A percentile compares a stretch with the other conserved stretches of the same genome.
These are phyloP conservation scores for Tetrapyrgos nigripes DNA, from an alignment of 1,284 basidiomycete species.

Conservation along the genomic window DNA sequence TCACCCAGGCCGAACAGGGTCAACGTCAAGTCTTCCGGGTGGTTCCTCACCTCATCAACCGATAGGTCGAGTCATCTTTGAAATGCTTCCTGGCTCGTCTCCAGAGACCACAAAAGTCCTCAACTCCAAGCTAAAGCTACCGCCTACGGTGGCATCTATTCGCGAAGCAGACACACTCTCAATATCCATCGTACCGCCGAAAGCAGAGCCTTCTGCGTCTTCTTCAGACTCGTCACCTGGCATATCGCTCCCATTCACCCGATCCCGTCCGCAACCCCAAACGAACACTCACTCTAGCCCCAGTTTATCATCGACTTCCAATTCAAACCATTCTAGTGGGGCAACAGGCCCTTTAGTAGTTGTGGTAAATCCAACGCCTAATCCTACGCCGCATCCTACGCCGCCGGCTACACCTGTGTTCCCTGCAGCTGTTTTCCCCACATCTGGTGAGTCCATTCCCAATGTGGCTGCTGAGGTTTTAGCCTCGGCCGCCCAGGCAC, in stretches of 20 bases:
- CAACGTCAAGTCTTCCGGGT: not conserved
- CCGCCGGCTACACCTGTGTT: slow-evolving; percentile 15
- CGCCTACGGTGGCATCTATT: slow-evolving; percentile 11
- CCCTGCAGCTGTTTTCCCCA: not conserved
- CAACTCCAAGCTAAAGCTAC: slow-evolving; percentile 13
- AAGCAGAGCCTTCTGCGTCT: not conserved
- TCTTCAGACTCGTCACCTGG: not conserved
- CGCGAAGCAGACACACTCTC: slow-evolving; percentile 16
- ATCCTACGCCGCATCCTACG: slow-evolving; percentile 14
- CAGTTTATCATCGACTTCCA: not conserved
- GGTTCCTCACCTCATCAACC: slow-evolving; percentile 30
- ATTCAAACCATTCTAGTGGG: slow-evolving; percentile 2
- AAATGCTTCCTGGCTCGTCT: slow-evolving; percentile 48
- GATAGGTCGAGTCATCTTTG: slow-evolving; percentile 61
- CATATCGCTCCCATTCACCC: slow-evolving; percentile 4
- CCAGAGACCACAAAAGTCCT: slow-evolving; percentile 32
- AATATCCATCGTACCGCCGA: slow-evolving; percentile 15
- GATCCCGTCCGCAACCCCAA: not conserved
- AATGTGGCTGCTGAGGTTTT: not conserved
- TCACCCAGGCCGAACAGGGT: slow-evolving; percentile 1
- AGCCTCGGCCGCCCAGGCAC: not conserved
- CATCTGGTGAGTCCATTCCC: not conserved
- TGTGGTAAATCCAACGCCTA: slow-evolving; percentile 16
- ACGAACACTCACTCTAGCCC: not conserved
- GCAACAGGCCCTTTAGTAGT: slow-evolving; percentile 11